phyloP scores from a whole-genome alignment of 1,284 basidiomycete genomes.

The Limonomyces culmigenus region DNA sequence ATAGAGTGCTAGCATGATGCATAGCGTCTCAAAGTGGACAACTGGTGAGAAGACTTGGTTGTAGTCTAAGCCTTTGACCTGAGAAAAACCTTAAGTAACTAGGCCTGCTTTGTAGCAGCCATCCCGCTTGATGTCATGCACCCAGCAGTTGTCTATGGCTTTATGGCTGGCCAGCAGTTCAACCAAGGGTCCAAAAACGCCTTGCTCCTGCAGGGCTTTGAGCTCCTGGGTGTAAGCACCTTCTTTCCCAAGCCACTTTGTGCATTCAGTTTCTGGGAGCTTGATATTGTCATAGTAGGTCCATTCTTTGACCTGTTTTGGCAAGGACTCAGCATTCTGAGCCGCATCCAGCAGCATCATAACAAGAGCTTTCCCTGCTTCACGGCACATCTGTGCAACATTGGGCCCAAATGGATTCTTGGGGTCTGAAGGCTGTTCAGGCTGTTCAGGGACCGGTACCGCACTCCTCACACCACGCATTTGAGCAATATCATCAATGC shows the following conservation, averaged over 20 bases:
- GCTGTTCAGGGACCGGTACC: background rate
- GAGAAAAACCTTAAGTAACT: constrained; percentile 24
- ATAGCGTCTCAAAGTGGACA: constrained; percentile 16
- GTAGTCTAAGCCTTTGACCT: constrained; percentile 18
- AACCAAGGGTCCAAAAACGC: constrained; percentile 9
- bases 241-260: constrained; percentile 7
- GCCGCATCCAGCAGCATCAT: background rate
- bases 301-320: background rate
- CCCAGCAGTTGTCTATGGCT: constrained; percentile 17
- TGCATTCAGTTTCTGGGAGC: background rate
- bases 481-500: background rate
- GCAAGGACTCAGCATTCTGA: background rate
- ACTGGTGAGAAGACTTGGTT: constrained; percentile 26
- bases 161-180: constrained; percentile 9
- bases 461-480: background rate
- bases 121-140: constrained; percentile 21
- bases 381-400: constrained; percentile 1
- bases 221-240: constrained; percentile 7
- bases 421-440: background rate
- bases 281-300: background rate
- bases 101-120: constrained; percentile 18
- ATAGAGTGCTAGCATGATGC: constrained; percentile 16
- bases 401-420: background rate
- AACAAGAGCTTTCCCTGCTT: constrained; percentile 5
- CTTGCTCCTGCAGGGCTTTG: constrained; percentile 2